A percentile compares a stretch with the other conserved stretches of the same genome.
Conservation (phyloP, 306 rosid genomes). For the Glycine latifolia region DNA sequence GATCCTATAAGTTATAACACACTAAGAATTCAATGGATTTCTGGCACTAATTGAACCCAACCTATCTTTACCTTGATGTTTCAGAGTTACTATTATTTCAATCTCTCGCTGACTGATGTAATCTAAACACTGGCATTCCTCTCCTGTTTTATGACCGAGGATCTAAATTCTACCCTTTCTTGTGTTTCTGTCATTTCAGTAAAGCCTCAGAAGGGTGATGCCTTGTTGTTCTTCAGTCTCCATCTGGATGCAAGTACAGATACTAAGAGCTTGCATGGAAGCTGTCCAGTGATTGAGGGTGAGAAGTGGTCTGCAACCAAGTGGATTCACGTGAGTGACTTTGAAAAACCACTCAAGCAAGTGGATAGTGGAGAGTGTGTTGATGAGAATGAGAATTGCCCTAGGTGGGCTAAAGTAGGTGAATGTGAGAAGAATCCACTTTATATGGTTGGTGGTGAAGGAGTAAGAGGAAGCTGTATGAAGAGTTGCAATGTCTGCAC, state of each 20-base stretch:
- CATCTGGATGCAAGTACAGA: constrained; percentile 76
- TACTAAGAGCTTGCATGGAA: constrained; percentile 75
- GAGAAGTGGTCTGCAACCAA: constrained; percentile 99
- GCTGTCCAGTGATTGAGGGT: constrained; percentile 94
- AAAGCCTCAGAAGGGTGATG: constrained; percentile 86
- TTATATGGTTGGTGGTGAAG: constrained; percentile 80
- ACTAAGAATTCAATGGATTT: background rate
- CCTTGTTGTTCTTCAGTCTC: constrained; percentile 94
- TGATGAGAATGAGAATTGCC: constrained; percentile 72
- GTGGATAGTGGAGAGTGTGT: constrained; percentile 46
- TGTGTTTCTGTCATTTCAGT: constrained; percentile 59
- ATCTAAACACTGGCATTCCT: background rate
- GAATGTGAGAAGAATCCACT: constrained; percentile 82
- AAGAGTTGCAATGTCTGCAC: constrained; percentile 86
- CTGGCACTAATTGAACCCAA: background rate
- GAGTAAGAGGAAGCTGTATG: constrained; percentile 72
- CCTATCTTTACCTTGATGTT: background rate
- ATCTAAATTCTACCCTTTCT: constrained; percentile 19
- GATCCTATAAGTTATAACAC: background rate
- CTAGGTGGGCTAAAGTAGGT: constrained; percentile 77
- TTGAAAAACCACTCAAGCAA: constrained; percentile 47
- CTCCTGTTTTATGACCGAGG: background rate
- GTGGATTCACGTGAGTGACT: constrained; percentile 92
- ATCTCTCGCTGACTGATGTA: background rate
- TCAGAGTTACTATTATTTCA: background rate